phyloP scores from a whole-genome alignment of 1,284 basidiomycete genomes.

The Ustanciosporium gigantosporum region DNA sequence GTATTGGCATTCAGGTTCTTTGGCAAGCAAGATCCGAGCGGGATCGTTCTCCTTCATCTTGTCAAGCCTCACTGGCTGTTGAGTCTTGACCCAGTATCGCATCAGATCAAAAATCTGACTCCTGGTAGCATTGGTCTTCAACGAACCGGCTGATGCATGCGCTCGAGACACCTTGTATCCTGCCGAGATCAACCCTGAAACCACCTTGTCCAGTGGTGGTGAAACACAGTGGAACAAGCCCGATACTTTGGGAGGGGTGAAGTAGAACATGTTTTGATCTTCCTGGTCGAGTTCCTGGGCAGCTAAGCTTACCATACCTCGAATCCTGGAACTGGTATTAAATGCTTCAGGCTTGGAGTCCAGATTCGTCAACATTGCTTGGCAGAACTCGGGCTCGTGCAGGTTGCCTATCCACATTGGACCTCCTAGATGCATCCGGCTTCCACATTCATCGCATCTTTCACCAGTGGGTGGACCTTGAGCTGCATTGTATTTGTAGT shows the following conservation, averaged over 20 bases:
- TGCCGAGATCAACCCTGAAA: slow-evolving; percentile 84
- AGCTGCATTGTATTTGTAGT: slow-evolving; percentile 68
- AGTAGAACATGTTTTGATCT: slow-evolving; percentile 86
- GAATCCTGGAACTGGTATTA: slow-evolving; percentile 81
- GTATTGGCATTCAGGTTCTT: slow-evolving; percentile 60
- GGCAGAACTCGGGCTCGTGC: slow-evolving; percentile 77
- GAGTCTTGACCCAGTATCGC: slow-evolving; percentile 72
- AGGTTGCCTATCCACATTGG: slow-evolving; percentile 95
- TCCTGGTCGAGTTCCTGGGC: slow-evolving; percentile 72
- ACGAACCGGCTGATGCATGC: slow-evolving; percentile 81
- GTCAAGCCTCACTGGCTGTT: slow-evolving; percentile 78
- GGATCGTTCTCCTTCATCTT: slow-evolving; percentile 67
- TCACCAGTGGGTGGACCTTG: slow-evolving; percentile 71
- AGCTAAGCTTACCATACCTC: slow-evolving; percentile 90
- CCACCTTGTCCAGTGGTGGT: slow-evolving; percentile 56
- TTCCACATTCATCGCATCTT: slow-evolving; percentile 79
- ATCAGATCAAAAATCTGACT: slow-evolving; percentile 79
- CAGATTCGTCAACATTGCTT: slow-evolving; percentile 75
- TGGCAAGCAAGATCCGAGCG: slow-evolving; percentile 69
- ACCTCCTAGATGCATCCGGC: slow-evolving; percentile 68
- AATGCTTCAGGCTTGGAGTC: slow-evolving; percentile 66
- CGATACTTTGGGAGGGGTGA: slow-evolving; percentile 80
- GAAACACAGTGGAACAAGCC: slow-evolving; percentile 75
- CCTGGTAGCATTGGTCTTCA: slow-evolving; percentile 84
- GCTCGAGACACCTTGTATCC: slow-evolving; percentile 84